phyloP scores from a whole-genome alignment of 2,329 filamentous ascomycete genomes.

The Plenodomus tracheiphilus region DNA sequence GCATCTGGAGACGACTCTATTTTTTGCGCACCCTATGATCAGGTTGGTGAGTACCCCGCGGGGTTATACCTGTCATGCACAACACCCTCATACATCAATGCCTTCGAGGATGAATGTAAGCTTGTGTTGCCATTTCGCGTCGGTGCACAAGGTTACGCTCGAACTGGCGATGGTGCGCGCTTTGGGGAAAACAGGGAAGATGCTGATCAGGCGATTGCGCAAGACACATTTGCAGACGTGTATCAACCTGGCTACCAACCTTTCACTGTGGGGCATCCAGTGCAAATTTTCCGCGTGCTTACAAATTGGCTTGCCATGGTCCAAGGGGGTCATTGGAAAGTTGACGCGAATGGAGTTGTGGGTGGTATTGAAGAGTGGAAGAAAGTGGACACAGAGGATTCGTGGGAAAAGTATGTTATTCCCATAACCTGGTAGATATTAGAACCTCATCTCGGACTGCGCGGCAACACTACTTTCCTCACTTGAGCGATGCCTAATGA shows the following conservation, averaged over 20 bases:
- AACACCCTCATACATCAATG: constrained; percentile 3
- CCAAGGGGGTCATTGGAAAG: constrained; percentile 7
- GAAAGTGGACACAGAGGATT: constrained; percentile 5
- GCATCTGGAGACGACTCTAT: too few species aligned
- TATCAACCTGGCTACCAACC: constrained; percentile 11
- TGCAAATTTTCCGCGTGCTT: constrained; percentile 9
- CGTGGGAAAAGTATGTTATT: too few species aligned
- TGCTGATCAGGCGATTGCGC: constrained; percentile 2
- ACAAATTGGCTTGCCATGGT: constrained; percentile 11
- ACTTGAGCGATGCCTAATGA: too few species aligned
- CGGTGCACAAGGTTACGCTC: constrained; percentile 9
- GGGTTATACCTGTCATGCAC: constrained; percentile 10
- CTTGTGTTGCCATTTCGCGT: constrained; percentile 12
- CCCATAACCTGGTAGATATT: too few species aligned
- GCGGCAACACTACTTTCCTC: too few species aligned
- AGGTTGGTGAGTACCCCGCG: too few species aligned
- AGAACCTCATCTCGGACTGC: too few species aligned
- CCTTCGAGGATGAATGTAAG: constrained; percentile 11
- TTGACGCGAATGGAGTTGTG: constrained; percentile 7
- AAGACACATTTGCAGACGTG: not conserved
- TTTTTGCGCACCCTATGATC: too few species aligned
- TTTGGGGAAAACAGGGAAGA: constrained; percentile 8
- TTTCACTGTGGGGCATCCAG: constrained; percentile 10
- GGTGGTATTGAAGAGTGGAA: constrained; percentile 9
- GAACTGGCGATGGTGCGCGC: constrained; percentile 10